Evolutionary conservation across 306 rosid species (phyloP), one percentile per base, ranked within the genome.

Genomic region (Carpinus fangiana): DNA sequence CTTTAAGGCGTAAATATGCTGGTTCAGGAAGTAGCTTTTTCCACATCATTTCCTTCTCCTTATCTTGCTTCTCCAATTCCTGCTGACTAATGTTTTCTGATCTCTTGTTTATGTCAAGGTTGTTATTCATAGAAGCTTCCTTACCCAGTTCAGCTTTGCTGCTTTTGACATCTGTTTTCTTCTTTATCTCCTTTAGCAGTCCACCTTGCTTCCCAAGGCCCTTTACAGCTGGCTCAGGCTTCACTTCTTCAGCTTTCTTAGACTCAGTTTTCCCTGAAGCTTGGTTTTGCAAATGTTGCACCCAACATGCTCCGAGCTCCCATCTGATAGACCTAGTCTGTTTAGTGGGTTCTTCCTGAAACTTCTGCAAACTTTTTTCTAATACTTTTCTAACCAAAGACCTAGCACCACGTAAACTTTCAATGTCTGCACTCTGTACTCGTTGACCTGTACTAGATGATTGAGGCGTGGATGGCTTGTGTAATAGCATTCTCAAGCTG

Each of bases 281-380:
- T 77, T 88, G 97, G 83, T 87, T 93, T 82, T 95, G 98, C 84
- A 95, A 85, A 83, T 95, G 98, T 78, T 95, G 98, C 68, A 93
- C 90, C 99, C 99, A 95, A 78, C 99, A 92, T 80, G 99, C 98
- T 82, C 99, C 99, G 76, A 95, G 85, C 87, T 95, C 99, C 99
- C 99, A 95, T 89, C 99, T 92, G 80, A 95, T 91, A 48, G 93
- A 90, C 86, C 86, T 88, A 6, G 73, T 81, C 17, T 59, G 79
- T 77, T 80, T 82, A 57, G 82, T 46, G 75, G 93, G 79, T 60
- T 90, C 98, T 78, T 87, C 94, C 88, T 83, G 88, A 88, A 95
- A 85, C 78, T 90, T 91, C 66, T 68, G 73, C 84, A 90, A 86
- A 83, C 98, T 92, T 84, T 90, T 88, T 78, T 89, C 97, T 0